These are phyloP conservation scores for Globisporangium cylindrosporum DNA, from an alignment of 352 stramenopile species.

Conservation along the genomic window DNA sequence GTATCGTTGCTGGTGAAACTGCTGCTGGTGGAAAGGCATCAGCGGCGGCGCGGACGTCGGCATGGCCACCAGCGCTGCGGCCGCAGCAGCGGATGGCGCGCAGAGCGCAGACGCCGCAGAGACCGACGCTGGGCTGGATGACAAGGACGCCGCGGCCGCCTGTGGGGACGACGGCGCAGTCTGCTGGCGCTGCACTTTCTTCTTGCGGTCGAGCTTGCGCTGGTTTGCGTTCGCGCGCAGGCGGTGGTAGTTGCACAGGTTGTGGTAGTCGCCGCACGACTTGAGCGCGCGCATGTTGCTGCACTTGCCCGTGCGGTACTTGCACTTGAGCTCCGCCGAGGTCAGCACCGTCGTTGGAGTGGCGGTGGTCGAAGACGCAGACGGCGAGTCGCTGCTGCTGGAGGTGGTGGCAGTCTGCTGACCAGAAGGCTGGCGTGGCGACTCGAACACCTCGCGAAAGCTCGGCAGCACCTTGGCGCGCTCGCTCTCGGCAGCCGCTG, in stretches of 20 bases:
- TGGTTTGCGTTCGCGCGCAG: conserved; percentile 79
- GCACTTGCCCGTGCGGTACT: conserved; percentile 83
- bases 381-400: not conserved
- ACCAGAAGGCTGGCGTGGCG: conserved; percentile 9
- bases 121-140: conserved; percentile 11
- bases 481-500: conserved; percentile 22
- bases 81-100: conserved; percentile 33
- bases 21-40: conserved; percentile 18
- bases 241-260: conserved; percentile 81
- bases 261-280: conserved; percentile 77
- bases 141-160: not conserved
- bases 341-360: conserved; percentile 16
- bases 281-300: conserved; percentile 69
- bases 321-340: conserved; percentile 60
- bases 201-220: conserved; percentile 82
- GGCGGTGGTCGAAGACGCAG: conserved; percentile 8
- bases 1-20: conserved; percentile 18
- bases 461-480: conserved; percentile 33
- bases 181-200: conserved; percentile 64
- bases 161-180: conserved; percentile 8
- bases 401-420: not conserved
- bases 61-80: conserved; percentile 35
- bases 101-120: conserved; percentile 14
- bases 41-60: conserved; percentile 12
- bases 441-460: conserved; percentile 65